Percentiles rank a stretch among this genome's conserved stretches.
These are phyloP conservation scores for Graphiopsis chlorocephala DNA, from an alignment of 2,329 filamentous ascomycete species.

Conservation along the genomic window DNA sequence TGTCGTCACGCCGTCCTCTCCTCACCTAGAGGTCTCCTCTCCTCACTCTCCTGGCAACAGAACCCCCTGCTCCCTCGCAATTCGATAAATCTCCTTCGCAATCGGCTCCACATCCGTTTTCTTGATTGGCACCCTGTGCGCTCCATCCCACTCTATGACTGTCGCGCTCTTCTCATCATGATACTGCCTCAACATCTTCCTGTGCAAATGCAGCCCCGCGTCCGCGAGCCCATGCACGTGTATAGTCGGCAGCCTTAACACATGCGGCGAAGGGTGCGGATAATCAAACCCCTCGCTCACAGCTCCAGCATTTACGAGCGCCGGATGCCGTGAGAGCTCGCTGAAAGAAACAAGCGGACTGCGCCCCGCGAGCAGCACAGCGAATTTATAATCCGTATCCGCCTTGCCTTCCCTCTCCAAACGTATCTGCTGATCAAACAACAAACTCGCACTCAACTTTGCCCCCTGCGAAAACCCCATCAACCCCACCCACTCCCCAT, in stretches of 20 bases:
- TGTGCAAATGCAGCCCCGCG: conserved; percentile 58
- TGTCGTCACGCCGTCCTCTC: not conserved
- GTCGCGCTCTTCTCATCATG: conserved; percentile 54
- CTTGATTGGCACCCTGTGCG: conserved; percentile 70
- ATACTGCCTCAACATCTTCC: conserved; percentile 56
- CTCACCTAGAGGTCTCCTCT: too few species aligned
- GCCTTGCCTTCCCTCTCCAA: conserved; percentile 38
- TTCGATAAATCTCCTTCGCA: conserved; percentile 50
- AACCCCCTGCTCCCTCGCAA: conserved; percentile 52
- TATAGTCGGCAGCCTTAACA: conserved; percentile 58
- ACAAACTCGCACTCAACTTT: conserved; percentile 46
- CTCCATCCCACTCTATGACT: conserved; percentile 71
- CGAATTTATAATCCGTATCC: conserved; percentile 55
- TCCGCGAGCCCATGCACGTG: conserved; percentile 67
- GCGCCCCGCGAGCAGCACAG: conserved; percentile 60
- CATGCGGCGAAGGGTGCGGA: conserved; percentile 45
- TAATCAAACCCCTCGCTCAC: conserved; percentile 47
- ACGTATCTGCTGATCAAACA: conserved; percentile 59
- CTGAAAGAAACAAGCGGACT: conserved; percentile 58
- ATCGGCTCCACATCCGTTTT: conserved; percentile 60
- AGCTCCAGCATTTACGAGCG: conserved; percentile 40
- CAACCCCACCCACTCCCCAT: conserved; percentile 49
- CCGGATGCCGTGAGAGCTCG: conserved; percentile 36
- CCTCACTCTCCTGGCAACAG: conserved; percentile 22
- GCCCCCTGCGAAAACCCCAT: conserved; percentile 52